Evolutionary conservation across 768 basidiomycete species (phyloP).

Genomic region (Serendipita indica): DNA sequence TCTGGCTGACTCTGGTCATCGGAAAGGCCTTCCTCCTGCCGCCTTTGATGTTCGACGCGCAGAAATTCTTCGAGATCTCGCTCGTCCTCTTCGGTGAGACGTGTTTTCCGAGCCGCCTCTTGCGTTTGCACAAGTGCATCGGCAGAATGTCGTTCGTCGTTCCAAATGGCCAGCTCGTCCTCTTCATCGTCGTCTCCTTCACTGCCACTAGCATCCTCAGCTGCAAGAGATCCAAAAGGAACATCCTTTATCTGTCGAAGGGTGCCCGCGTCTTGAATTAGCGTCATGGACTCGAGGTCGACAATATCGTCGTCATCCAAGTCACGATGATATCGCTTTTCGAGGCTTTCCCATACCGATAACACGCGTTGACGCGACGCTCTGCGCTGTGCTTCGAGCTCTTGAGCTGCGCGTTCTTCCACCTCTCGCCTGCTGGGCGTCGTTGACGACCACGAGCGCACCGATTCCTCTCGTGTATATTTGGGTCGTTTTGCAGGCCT

Average conservation of each 20-base stretch:
- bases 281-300: slow-evolving; percentile 5
- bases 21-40: background rate
- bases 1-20: background rate
- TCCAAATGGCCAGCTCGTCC: slow-evolving; percentile 2
- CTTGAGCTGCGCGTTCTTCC: background rate
- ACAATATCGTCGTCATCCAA: slow-evolving; percentile 7
- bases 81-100: slow-evolving; percentile 5
- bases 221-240: slow-evolving; percentile 6
- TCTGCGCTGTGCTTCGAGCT: background rate
- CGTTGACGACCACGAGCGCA: background rate
- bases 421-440: background rate
- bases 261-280: slow-evolving; percentile 3
- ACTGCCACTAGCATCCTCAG: background rate
- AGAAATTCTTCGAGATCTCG: background rate
- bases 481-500: background rate
- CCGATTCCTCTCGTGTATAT: background rate
- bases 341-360: background rate
- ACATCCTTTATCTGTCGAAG: background rate
- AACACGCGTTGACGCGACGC: background rate
- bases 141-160: background rate
- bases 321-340: background rate
- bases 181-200: background rate
- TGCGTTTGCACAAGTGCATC: background rate
- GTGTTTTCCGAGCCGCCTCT: background rate
- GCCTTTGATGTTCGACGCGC: background rate